phyloP scores from a whole-genome alignment of 106 monocot species.

The Apostasia shenzhenica region DNA sequence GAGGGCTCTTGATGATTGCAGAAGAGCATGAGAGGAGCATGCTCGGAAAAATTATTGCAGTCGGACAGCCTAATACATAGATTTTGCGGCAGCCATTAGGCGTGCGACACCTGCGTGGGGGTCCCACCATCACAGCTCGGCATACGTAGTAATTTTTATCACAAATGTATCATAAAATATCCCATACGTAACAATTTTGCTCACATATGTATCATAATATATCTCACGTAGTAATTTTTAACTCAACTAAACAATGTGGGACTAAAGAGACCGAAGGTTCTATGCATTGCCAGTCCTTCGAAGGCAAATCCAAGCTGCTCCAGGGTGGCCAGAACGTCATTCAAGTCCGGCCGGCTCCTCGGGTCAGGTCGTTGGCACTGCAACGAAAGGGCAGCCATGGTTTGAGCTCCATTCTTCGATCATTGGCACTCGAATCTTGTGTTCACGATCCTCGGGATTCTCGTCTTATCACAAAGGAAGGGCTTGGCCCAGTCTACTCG shows the following conservation, averaged over 20 bases:
- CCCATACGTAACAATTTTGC: too few species aligned
- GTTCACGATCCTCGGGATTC: not conserved
- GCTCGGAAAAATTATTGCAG: too few species aligned
- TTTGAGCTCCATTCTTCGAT: not conserved
- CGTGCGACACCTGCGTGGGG: too few species aligned
- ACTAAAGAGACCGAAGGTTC: too few species aligned
- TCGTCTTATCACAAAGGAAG: not conserved
- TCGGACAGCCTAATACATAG: too few species aligned
- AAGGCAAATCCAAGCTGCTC: not conserved
- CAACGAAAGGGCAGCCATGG: not conserved
- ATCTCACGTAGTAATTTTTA: too few species aligned
- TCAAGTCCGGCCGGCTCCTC: not conserved
- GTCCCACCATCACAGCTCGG: too few species aligned
- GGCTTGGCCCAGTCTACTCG: not conserved
- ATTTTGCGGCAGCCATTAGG: too few species aligned
- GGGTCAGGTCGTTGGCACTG: not conserved
- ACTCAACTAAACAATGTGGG: too few species aligned
- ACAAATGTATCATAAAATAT: too few species aligned
- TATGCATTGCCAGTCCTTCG: slow-evolving; percentile 1
- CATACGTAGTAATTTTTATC: too few species aligned
- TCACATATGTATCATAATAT: too few species aligned
- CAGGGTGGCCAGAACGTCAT: not conserved
- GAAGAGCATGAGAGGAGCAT: not conserved
- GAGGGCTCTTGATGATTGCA: not conserved
- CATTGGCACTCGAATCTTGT: not conserved